Evolutionary conservation across 208 protist species (phyloP), one percentile per base, ranked within the genome.

Genomic region (Leptomonas seymouri): DNA sequence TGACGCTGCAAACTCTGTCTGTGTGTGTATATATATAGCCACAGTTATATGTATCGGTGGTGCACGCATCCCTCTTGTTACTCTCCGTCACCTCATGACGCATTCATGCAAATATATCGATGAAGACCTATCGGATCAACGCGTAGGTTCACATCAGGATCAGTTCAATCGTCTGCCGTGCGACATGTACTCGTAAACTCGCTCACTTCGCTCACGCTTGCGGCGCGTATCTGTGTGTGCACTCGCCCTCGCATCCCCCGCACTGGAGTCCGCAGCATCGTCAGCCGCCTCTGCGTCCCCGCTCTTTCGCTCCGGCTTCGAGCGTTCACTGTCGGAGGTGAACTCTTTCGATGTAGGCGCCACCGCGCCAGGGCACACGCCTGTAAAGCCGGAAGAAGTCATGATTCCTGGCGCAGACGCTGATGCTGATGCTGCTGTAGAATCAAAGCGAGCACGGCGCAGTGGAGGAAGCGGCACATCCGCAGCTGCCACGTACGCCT

Each of bases 171-270:
- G 58, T 44, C 67, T 49, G 31, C 67, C 68, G 48, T 57, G 69
- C 1, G 74, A 54, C 0, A 59, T 20, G 60, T 58, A 80, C 58
- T 77, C 79, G 39, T 62, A 81, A 15, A 78, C 79, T n/a, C 44
- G 61, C 53, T 80, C 67, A 7, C 73, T 57, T 5, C 79, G 79
- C 44, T 76, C 57, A n/a, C 68, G 71, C 51, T 76, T 76, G 25
- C 50, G 31, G 39, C 34, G 54, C 21, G 42, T 49, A 7, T 56
- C 71, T 0, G 73, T 49, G 18, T 56, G 67, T 15, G 16, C 74
- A 16, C 58, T 14, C 48, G 23, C 60, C 15, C 21, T 15, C 9
- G 48, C 48, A 28, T 5, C 48, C 3, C 21, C 48, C 5, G 7
- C 48, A 3, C 21, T 28, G 7, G 48, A 50, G 16, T 25, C 5